Percentiles rank a stretch among this genome's conserved stretches.
Evolutionary conservation across 306 rosid genomes (phyloP).

Genomic region (Vachellia collinsii): DNA sequence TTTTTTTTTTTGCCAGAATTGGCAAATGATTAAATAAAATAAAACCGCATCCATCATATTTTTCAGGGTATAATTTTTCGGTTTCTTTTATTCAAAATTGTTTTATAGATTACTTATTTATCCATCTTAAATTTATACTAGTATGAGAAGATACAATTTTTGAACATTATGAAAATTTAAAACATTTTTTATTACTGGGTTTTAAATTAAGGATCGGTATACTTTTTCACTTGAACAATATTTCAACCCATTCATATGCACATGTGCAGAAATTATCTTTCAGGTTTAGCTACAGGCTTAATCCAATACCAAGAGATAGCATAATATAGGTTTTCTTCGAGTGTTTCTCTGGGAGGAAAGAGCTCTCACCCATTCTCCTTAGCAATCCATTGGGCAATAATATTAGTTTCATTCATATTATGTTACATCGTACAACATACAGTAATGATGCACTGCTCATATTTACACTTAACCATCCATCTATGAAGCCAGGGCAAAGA

Average conservation of each 20-base stretch:
- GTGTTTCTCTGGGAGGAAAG: neutral
- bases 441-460: slow-evolving; percentile 33
- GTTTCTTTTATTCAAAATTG: too few species aligned
- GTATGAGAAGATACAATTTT: too few species aligned
- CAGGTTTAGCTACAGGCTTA: neutral
- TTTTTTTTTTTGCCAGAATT: neutral
- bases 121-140: too few species aligned
- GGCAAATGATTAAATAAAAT: neutral
- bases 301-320: slow-evolving; percentile 9
- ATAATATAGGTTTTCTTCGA: slow-evolving; percentile 9
- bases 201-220: too few species aligned
- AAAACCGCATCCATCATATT: neutral
- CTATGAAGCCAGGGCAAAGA: slow-evolving; percentile 37
- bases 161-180: too few species aligned
- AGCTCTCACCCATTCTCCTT: neutral
- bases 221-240: too few species aligned
- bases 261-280: too few species aligned
- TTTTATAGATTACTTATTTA: too few species aligned
- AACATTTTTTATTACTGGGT: too few species aligned
- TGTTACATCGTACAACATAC: slow-evolving; percentile 30
- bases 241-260: too few species aligned
- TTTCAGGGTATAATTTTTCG: too few species aligned
- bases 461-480: slow-evolving; percentile 39
- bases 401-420: slow-evolving; percentile 25
- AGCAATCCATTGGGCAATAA: slow-evolving; percentile 21